Conservation (phyloP, 768 basidiomycete species). For the Ramaria sp. region DNA sequence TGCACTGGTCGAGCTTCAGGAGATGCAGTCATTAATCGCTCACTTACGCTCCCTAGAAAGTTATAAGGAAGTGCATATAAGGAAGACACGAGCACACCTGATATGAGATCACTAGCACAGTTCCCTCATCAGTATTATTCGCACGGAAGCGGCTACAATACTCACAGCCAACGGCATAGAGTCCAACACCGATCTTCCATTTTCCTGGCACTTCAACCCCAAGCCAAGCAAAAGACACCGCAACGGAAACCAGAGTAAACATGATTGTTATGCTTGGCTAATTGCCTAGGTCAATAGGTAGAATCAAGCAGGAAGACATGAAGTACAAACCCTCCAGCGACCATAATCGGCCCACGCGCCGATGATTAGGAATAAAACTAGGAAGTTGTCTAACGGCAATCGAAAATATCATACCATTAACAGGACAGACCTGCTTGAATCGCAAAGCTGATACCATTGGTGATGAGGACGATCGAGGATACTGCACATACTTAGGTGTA, state of each 20-base stretch:
- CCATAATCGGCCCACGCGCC: constrained; percentile 81
- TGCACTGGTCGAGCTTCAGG: neutral
- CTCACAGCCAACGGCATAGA: constrained; percentile 59
- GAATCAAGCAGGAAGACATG: neutral
- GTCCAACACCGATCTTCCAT: constrained; percentile 50
- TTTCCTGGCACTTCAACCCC: constrained; percentile 54
- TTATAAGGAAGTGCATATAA: neutral
- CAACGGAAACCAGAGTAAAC: constrained; percentile 56
- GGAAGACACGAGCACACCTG: constrained; percentile 30
- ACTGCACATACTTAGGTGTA: constrained; percentile 26
- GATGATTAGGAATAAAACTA: constrained; percentile 45
- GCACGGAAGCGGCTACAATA: constrained; percentile 4
- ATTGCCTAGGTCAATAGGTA: neutral
- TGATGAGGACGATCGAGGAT: constrained; percentile 68
- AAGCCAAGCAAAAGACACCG: constrained; percentile 69
- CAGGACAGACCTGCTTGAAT: constrained; percentile 41
- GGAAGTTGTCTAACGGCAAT: neutral
- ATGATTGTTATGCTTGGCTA: constrained; percentile 72
- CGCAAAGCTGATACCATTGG: constrained; percentile 72
- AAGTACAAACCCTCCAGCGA: constrained; percentile 42
- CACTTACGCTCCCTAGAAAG: constrained; percentile 33
- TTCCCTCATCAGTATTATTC: neutral
- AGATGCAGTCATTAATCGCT: neutral
- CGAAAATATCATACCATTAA: neutral
- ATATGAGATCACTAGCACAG: constrained; percentile 51